phyloP scores from a whole-genome alignment of 371 early-diverging fungal genomes.

The Rhizomucor pusillus region DNA sequence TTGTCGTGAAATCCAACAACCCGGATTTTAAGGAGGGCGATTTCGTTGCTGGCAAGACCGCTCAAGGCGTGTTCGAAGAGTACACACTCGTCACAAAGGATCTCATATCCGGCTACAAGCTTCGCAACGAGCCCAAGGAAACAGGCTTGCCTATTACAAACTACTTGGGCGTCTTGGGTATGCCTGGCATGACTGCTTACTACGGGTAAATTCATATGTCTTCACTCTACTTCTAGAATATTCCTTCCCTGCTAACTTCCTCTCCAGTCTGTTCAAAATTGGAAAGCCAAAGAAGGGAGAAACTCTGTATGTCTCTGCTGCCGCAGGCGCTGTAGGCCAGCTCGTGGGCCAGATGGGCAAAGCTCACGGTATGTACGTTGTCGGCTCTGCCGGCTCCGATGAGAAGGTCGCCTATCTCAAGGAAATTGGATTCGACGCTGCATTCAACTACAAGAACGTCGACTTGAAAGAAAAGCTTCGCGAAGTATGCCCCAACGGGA shows the following conservation, averaged over 20 bases:
- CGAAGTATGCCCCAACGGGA: slow-evolving; percentile 62
- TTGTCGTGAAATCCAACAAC: slow-evolving; percentile 59
- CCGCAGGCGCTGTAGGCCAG: slow-evolving; percentile 61
- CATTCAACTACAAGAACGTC: slow-evolving; percentile 83
- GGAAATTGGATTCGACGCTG: slow-evolving; percentile 67
- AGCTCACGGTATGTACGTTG: slow-evolving; percentile 65
- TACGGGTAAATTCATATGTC: slow-evolving; percentile 20
- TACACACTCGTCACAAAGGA: slow-evolving; percentile 35
- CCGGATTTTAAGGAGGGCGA: slow-evolving; percentile 59
- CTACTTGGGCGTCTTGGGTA: slow-evolving; percentile 53
- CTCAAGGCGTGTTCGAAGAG: slow-evolving; percentile 53
- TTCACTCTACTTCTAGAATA: too few relatives aligned
- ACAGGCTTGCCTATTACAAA: slow-evolving; percentile 45
- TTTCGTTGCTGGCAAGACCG: slow-evolving; percentile 57
- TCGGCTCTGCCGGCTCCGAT: slow-evolving; percentile 77
- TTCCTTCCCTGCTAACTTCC: slow-evolving; percentile 2
- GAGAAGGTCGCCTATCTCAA: slow-evolving; percentile 73
- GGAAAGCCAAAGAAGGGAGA: slow-evolving; percentile 40
- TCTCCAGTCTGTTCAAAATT: slow-evolving; percentile 15
- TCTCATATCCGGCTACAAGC: slow-evolving; percentile 17
- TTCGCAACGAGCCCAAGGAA: slow-evolving; percentile 37
- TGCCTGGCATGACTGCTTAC: slow-evolving; percentile 55
- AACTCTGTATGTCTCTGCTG: slow-evolving; percentile 53
- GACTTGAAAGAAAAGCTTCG: slow-evolving; percentile 38
- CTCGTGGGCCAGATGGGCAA: slow-evolving; percentile 71